Evolutionary conservation across 208 protist genomes (phyloP), one percentile per base, ranked within the genome.

Genomic region (Trypanosoma conorhini): DNA sequence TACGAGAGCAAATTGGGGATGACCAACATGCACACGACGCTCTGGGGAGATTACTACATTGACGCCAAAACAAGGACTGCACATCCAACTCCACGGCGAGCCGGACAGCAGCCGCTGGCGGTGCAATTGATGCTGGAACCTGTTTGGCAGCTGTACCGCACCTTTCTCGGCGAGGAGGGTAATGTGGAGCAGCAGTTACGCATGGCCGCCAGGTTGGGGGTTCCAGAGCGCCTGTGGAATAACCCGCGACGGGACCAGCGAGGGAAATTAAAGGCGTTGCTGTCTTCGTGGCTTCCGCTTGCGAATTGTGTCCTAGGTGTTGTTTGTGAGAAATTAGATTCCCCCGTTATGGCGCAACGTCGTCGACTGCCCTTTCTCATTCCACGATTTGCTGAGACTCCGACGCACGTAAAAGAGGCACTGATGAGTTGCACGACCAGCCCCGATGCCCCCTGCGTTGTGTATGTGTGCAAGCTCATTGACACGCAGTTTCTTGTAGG

Each of bases 11-110:
- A 98, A 79, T 69, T 88, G 35, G 80, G 77, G 33, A 71, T 76
- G 17, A 58, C 67, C 13, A 76, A 92, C 48, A 80, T 99, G 33
- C 48, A 81, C 2, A 63, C 92, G 31, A 86, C 79, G 26, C 86
- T 99, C 30, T 99, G 98, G 98, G 99, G 98, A 21, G 94, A 99
- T 22, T 92, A 91, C 76, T 99, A 99, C 87, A 87, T 98, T 57
- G 84, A 99, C 78, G 70, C 86, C 17, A 99, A 99, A 77, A 93
- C 81, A 28, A 99, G 99, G 81, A 82, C 72, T 0, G 89, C 99
- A 24, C 78, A 83, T 28, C 79, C 52, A 10, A 86, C 74, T 31
- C 85, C 88, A 24, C 77, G 76, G 40, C 87, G 91, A 69, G 78
- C 78, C 38, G 93, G 93, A 56, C 86, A 98, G 52, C 83, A 79